Percentiles rank a stretch among this genome's conserved stretches.
phyloP scores from a whole-genome alignment of 2,329 filamentous ascomycete species.

The Xylariaceae sp. region DNA sequence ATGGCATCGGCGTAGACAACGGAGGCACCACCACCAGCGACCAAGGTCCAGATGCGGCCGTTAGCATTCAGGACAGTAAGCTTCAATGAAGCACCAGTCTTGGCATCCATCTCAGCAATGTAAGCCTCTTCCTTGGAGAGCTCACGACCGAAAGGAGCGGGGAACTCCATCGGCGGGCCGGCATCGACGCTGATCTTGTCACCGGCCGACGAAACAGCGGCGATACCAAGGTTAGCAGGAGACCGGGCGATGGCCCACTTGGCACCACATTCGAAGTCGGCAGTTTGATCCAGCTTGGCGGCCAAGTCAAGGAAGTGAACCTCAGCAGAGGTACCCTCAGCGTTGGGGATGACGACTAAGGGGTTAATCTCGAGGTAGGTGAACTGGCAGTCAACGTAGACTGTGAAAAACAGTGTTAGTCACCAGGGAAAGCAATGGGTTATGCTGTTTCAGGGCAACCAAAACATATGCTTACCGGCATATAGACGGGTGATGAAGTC shows the following conservation, averaged over 20 bases:
- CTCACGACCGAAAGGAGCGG: constrained; percentile 96
- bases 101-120: constrained; percentile 97
- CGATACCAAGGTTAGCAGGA: constrained; percentile 79
- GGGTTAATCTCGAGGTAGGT: constrained; percentile 99
- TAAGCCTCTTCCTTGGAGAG: constrained; percentile 98
- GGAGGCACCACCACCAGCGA: constrained; percentile 98
- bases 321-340: constrained; percentile 81
- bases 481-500: constrained; percentile 99
- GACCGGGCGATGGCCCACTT: constrained; percentile 98
- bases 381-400: constrained; percentile 99
- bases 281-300: constrained; percentile 97
- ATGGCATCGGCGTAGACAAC: constrained; percentile 99
- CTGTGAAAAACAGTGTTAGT: constrained; percentile 33
- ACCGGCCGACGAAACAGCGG: constrained; percentile 57
- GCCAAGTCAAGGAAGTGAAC: constrained; percentile 98
- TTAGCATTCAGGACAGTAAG: constrained; percentile 88
- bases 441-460: neutral
- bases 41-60: constrained; percentile 95
- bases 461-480: constrained; percentile 41
- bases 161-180: constrained; percentile 97
- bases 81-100: constrained; percentile 98
- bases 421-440: neutral
- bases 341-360: constrained; percentile 94
- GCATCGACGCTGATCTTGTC: constrained; percentile 88
- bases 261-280: constrained; percentile 97